Evolutionary conservation across 257 asterid species (phyloP).

Genomic region (Przewalskia tangutica): DNA sequence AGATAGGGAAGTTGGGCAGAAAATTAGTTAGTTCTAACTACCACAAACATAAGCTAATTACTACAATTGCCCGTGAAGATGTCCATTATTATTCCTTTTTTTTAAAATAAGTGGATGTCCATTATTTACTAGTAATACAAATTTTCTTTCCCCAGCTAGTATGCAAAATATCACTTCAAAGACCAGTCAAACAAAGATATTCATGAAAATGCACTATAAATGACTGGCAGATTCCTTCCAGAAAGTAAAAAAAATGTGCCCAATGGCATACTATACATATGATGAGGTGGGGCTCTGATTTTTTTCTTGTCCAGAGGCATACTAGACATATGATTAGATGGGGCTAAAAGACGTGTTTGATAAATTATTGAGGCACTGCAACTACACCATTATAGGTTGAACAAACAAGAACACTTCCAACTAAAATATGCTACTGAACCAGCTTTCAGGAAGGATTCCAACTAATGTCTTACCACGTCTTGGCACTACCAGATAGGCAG

Average conservation of each 20-base stretch:
- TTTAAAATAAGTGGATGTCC: neutral
- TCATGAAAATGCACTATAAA: neutral
- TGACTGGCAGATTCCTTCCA: neutral
- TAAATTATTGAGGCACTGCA: neutral
- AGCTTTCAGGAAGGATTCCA: neutral
- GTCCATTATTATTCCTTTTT: neutral
- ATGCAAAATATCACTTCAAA: neutral
- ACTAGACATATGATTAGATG: neutral
- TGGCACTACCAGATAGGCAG: neutral
- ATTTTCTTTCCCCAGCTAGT: neutral
- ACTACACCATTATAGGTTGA: neutral
- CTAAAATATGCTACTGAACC: neutral
- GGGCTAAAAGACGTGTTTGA: too few relatives aligned
- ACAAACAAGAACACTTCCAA: neutral
- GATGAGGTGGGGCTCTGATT: neutral
- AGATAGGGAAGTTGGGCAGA: constrained; percentile 8
- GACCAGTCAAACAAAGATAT: neutral
- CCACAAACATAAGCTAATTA: neutral
- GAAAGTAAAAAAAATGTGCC: neutral
- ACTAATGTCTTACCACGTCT: neutral
- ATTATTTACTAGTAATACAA: neutral
- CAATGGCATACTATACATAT: neutral
- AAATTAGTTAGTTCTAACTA: neutral
- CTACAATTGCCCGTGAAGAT: neutral
- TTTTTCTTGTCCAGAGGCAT: neutral